A percentile compares a stretch with the other conserved stretches of the same genome.
Conservation (phyloP, 345 rosid species). For the Camelina laxa region DNA sequence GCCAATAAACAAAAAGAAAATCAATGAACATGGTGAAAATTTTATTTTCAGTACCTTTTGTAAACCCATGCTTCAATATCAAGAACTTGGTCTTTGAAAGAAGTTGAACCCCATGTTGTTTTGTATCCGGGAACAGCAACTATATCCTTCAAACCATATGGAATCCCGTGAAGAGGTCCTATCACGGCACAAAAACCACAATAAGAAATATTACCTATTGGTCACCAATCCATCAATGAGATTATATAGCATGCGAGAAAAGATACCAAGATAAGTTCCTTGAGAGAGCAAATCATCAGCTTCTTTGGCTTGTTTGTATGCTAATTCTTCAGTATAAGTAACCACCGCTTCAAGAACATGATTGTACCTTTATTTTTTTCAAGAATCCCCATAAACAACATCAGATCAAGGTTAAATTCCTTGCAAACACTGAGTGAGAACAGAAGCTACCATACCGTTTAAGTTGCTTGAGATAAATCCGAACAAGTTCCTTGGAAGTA, state of each 20-base stretch:
- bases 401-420: constrained; percentile 6
- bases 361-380: constrained; percentile 57
- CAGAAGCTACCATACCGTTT: constrained; percentile 55
- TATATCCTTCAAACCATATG: constrained; percentile 88
- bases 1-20: neutral
- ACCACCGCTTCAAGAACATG: constrained; percentile 77
- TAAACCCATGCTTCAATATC: constrained; percentile 88
- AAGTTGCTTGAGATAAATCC: constrained; percentile 61
- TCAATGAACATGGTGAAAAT: neutral
- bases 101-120: constrained; percentile 90
- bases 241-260: constrained; percentile 40
- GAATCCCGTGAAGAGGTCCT: constrained; percentile 97
- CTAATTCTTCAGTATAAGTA: constrained; percentile 76
- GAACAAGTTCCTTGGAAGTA: constrained; percentile 70
- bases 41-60: constrained; percentile 52
- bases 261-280: constrained; percentile 79
- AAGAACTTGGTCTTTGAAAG: constrained; percentile 75
- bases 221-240: constrained; percentile 54
- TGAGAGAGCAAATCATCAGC: constrained; percentile 76
- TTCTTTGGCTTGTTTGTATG: constrained; percentile 80
- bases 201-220: neutral
- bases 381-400: constrained; percentile 24
- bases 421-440: neutral
- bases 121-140: constrained; percentile 73
- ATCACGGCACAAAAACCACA: neutral